Evolutionary conservation across 2,329 filamentous ascomycete species (phyloP), one percentile per base, ranked within the genome.

Genomic region (Alternaria sp.): DNA sequence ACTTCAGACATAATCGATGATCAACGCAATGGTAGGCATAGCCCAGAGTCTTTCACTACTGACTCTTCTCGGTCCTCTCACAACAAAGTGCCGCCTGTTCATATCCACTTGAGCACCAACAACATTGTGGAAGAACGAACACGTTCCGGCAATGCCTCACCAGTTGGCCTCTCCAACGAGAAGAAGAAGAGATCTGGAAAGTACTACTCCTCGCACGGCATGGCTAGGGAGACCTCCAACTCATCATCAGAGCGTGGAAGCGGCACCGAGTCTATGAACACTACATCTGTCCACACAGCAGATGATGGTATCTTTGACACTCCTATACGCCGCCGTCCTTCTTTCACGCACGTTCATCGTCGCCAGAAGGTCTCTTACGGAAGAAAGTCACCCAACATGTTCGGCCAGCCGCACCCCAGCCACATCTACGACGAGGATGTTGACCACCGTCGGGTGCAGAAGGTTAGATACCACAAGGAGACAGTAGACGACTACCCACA

Each of bases 281-380:
- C 62, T 28, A 67, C 69, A 4, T 76, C 73, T 6, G 50, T 59
- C 9, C 68, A 69, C 30, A 71, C 68, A 44, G 63, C 67, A 26
- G 68, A 69, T 11, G 69, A 73, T 45, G 65, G 65, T 28, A 59
- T 74, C 51, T 74, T 74, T 57, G 69, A 68, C 5, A 47, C 47
- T 11, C 66, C 68, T 28, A 25, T 66, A 7, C 62, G 61, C 19
- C n/a, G 47, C 19, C 50, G 47, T 30, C 50, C 63, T 13, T 36
- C 65, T 2, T 6, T 26, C 19, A 49, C 59, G 10, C 64, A 45
- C 23, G 46, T 47, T 25, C n/a, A 26, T 7, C 55, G 23, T n/a
- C 63, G 47, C 13, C 57, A 43, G n/a, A 51, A 61, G 13, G 32
- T 45, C 6, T 12, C 23, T 23, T 57, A 51, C n/a, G 13, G 45